phyloP scores from a whole-genome alignment of 2,329 filamentous ascomycete species.

The Epichloe gansuensis region DNA sequence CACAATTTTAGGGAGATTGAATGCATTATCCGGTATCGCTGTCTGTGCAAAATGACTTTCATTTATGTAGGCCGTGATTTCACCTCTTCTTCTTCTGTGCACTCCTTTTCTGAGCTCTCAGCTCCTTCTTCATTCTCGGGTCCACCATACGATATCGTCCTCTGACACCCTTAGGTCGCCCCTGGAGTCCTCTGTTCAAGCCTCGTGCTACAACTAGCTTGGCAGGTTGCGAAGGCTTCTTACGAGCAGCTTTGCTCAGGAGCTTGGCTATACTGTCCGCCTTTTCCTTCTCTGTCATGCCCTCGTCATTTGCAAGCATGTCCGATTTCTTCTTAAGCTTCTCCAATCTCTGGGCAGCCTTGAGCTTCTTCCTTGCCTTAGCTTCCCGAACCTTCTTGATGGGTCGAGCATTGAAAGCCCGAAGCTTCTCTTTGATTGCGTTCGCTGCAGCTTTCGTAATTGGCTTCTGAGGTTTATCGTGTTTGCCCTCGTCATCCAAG shows the following conservation, averaged over 20 bases:
- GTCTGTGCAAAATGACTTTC: background rate
- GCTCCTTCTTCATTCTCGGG: conserved; percentile 90
- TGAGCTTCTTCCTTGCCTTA: conserved; percentile 93
- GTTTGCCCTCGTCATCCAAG: conserved; percentile 76
- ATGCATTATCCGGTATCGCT: conserved; percentile 2
- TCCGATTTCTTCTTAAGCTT: conserved; percentile 98
- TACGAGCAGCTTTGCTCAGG: conserved; percentile 70
- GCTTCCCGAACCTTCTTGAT: conserved; percentile 99
- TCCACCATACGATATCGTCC: conserved; percentile 97
- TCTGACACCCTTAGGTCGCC: conserved; percentile 83
- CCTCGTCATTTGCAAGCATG: conserved; percentile 75
- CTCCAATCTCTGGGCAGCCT: conserved; percentile 80
- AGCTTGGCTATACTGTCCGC: conserved; percentile 70
- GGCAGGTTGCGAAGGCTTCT: conserved; percentile 72
- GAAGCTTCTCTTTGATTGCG: conserved; percentile 89
- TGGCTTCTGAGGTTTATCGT: conserved; percentile 78
- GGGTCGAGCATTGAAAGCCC: conserved; percentile 84
- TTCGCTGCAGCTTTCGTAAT: conserved; percentile 80
- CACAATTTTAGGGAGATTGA: background rate
- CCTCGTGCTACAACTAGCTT: conserved; percentile 84
- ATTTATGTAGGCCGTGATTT: background rate
- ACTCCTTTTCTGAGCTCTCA: conserved; percentile 70
- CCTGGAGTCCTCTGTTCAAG: conserved; percentile 71
- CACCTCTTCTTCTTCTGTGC: conserved; percentile 49
- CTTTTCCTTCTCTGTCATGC: conserved; percentile 93